Evolutionary conservation across 108 stramenopile species (phyloP).

Genomic region (Pseudonitzschia multiseries): DNA sequence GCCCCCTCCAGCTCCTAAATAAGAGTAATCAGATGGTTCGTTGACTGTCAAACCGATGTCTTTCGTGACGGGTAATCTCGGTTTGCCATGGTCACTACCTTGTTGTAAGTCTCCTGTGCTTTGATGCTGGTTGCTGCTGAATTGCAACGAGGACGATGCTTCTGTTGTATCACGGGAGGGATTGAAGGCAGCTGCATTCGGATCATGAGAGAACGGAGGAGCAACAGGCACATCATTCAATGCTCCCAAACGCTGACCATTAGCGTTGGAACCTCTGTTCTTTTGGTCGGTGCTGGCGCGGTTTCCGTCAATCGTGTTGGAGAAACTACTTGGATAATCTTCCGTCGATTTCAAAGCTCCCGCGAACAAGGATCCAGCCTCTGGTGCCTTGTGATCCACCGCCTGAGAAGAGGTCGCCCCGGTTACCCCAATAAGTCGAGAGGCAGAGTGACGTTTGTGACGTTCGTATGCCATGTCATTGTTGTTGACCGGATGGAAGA

Average conservation of each 20-base stretch:
- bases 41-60: constrained; percentile 63
- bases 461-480: constrained; percentile 66
- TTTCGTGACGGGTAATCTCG: constrained; percentile 24
- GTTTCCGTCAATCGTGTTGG: neutral
- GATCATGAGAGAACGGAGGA: constrained; percentile 11
- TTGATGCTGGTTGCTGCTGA: neutral
- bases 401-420: constrained; percentile 7
- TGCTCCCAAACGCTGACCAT: neutral
- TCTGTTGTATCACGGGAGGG: constrained; percentile 3
- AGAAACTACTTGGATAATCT: neutral
- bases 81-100: neutral
- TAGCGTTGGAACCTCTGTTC: neutral
- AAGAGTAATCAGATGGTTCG: constrained; percentile 51
- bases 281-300: neutral
- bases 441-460: constrained; percentile 72
- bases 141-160: neutral
- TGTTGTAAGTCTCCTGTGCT: neutral
- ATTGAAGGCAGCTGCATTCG: constrained; percentile 4
- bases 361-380: constrained; percentile 28
- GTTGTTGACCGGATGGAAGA: constrained; percentile 18
- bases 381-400: constrained; percentile 22
- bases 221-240: neutral
- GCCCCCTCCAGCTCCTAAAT: constrained; percentile 1
- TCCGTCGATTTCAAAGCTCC: constrained; percentile 20
- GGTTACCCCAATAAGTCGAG: constrained; percentile 37